Conservation (phyloP, 257 asterid genomes). For the Galeopsis tetrahit region DNA sequence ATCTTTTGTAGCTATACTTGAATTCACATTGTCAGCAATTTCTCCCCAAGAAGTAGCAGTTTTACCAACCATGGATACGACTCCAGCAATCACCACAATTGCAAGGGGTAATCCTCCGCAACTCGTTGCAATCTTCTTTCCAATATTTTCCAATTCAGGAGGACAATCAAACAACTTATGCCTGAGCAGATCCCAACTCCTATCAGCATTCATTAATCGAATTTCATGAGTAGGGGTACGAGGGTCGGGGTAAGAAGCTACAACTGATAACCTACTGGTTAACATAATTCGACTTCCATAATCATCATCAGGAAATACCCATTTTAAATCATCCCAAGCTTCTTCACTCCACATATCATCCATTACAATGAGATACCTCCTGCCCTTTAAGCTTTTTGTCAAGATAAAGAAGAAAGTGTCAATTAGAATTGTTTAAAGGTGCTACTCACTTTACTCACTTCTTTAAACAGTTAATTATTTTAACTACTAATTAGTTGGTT, state of each 20-base stretch:
- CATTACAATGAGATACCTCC: neutral
- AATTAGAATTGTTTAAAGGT: too few species aligned
- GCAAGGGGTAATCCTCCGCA: conserved; percentile 16
- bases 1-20: neutral
- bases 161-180: conserved; percentile 5
- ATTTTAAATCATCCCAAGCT: conserved; percentile 24
- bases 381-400: neutral
- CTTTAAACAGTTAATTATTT: too few species aligned
- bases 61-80: conserved; percentile 3
- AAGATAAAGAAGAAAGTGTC: too few species aligned
- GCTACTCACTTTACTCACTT: too few species aligned
- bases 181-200: neutral
- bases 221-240: neutral
- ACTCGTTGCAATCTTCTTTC: conserved; percentile 1
- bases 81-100: conserved; percentile 11
- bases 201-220: neutral
- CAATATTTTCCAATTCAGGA: conserved; percentile 5
- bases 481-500: too few species aligned
- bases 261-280: conserved; percentile 19
- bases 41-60: neutral
- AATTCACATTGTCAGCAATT: conserved; percentile 11
- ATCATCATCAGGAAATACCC: neutral
- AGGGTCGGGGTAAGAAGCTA: conserved; percentile 9
- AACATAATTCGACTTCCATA: conserved; percentile 13
- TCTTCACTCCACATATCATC: conserved; percentile 6